Evolutionary conservation across 2,329 filamentous ascomycete species (phyloP).

Genomic region (Aspergillus sp.): DNA sequence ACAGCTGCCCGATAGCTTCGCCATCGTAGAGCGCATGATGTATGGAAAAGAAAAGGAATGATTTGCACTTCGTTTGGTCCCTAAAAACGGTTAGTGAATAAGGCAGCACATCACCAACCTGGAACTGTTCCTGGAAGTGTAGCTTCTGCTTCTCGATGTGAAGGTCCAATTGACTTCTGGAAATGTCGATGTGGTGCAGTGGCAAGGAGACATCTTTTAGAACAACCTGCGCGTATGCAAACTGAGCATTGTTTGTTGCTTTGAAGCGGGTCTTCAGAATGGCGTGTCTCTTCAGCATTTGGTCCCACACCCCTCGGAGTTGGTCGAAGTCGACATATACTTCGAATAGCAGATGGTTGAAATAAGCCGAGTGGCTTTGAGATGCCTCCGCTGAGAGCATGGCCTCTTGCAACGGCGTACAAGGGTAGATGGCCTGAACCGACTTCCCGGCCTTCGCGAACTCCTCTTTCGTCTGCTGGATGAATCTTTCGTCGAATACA

Average conservation of each 20-base stretch:
- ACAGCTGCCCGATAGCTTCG: slow-evolving; percentile 59
- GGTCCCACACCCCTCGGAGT: slow-evolving; percentile 53
- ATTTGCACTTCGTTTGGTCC: slow-evolving; percentile 5
- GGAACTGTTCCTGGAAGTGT: slow-evolving; percentile 10
- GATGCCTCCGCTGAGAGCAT: slow-evolving; percentile 59
- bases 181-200: slow-evolving; percentile 40
- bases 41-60: slow-evolving; percentile 40
- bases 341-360: slow-evolving; percentile 60
- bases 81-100: slow-evolving; percentile 19
- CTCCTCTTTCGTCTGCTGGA: slow-evolving; percentile 19
- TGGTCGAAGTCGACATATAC: slow-evolving; percentile 42
- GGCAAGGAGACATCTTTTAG: slow-evolving; percentile 40
- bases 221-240: slow-evolving; percentile 65
- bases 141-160: slow-evolving; percentile 39
- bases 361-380: slow-evolving; percentile 49
- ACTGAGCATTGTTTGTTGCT: slow-evolving; percentile 49
- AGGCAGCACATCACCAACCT: slow-evolving; percentile 18
- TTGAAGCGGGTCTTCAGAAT: slow-evolving; percentile 72
- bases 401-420: slow-evolving; percentile 77
- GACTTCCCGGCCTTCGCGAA: slow-evolving; percentile 24
- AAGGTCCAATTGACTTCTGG: slow-evolving; percentile 21
- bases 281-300: slow-evolving; percentile 56
- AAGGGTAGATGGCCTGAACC: slow-evolving; percentile 58
- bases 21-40: slow-evolving; percentile 88
- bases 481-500: slow-evolving; percentile 18